Conservation (phyloP, 768 basidiomycete species). For the Suillus spraguei region DNA sequence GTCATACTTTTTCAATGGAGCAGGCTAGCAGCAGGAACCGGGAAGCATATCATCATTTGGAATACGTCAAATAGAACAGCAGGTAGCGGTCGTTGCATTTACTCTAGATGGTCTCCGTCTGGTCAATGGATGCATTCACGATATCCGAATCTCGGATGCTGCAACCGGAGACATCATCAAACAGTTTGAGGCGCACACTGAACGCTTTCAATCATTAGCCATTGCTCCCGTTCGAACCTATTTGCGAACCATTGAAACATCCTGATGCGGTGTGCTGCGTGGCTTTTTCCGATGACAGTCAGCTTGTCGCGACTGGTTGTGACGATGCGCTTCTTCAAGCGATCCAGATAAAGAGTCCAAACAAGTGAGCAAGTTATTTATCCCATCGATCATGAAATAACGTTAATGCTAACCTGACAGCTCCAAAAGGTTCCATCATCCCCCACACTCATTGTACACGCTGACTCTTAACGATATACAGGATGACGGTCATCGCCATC, state of each 20-base stretch:
- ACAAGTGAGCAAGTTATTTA: neutral
- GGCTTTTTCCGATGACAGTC: neutral
- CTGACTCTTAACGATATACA: neutral
- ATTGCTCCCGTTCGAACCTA: constrained; percentile 1
- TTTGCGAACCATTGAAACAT: constrained; percentile 1
- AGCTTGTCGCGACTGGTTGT: neutral
- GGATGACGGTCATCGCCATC: neutral
- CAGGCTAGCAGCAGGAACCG: constrained; percentile 14
- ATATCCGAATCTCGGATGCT: constrained; percentile 1
- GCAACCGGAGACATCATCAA: neutral
- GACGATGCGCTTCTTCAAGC: neutral
- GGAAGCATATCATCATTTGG: constrained; percentile 5
- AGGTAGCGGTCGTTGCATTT: neutral
- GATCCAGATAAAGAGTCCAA: neutral
- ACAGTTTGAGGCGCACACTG: neutral
- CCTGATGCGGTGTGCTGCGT: neutral
- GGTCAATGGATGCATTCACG: neutral
- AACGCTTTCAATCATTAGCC: neutral
- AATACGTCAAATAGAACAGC: neutral
- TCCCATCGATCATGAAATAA: too few species aligned
- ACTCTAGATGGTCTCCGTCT: constrained; percentile 2
- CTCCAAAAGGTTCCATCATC: neutral
- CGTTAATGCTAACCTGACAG: neutral
- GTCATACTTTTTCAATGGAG: constrained; percentile 8
- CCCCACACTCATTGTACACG: neutral